Evolutionary conservation across 2,329 filamentous ascomycete species (phyloP), one percentile per base, ranked within the genome.

Genomic region (Hypoxylon sp.): DNA sequence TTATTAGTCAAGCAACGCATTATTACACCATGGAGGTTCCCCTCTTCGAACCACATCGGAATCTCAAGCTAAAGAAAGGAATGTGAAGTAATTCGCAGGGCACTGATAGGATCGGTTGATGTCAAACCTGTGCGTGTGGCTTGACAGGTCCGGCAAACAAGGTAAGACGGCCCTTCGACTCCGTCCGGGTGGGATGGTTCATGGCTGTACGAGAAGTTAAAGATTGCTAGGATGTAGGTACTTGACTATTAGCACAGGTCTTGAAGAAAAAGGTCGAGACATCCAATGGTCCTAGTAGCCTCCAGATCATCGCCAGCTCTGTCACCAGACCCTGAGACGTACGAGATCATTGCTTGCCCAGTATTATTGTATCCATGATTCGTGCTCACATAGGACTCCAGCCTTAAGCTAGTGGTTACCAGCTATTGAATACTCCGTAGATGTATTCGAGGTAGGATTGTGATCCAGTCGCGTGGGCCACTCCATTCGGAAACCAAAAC

Each of bases 131-230:
- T 53, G 38, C 36, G 38, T 41, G 28, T 51, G 59, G 41, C 46
- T 58, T 57, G 45, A 58, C 41, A 25, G 50, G 21, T 32, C 17
- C n/a, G 38, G 19, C 46, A 61, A 67, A 60, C 53, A 55, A 65
- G 63, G 67, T 67, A 60, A 67, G 58, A 65, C 67, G 67, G 69
- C 38, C 63, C 66, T 69, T 67, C 21, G 66, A 65, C 66, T 69
- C 69, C 69, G 66, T 61, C 55, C 55, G 30, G 58, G 19, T 63
- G 32, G 43, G 43, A 57, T 21, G 60, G 51, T 34, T 19, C 38
- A 38, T 56, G 58, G 46, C 48, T 50, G 25, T 56, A 53, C 30
- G 55, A 45, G 49, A 50, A 61, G 25, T 30, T 41, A 9, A 41
- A 21, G 38, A 48, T 48, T 56, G 19, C 25, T 60, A 43, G 25